These are phyloP conservation scores for Suillus subaureus DNA, from an alignment of 768 basidiomycete species.

Conservation along the genomic window DNA sequence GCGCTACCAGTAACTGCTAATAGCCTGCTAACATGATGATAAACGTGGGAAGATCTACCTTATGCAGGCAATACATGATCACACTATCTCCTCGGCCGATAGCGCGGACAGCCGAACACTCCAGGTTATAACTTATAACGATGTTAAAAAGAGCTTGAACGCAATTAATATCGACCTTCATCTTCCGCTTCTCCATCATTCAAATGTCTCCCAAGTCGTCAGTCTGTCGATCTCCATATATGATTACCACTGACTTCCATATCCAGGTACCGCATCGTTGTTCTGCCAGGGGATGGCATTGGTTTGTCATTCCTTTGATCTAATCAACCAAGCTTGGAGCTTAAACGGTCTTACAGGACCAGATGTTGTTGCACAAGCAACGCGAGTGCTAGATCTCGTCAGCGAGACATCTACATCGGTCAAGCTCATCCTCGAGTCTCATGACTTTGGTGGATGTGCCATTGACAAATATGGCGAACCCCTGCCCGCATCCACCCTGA, in stretches of 20 bases:
- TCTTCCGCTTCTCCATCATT: constrained; percentile 1
- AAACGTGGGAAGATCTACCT: constrained; percentile 9
- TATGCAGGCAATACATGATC: constrained; percentile 1
- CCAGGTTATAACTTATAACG: neutral
- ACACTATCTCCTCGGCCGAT: constrained; percentile 10
- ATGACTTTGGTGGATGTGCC: constrained; percentile 90
- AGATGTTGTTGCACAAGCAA: constrained; percentile 85
- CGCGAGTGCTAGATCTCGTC: constrained; percentile 77
- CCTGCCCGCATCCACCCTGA: constrained; percentile 79
- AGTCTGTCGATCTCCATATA: constrained; percentile 16
- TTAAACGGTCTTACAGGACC: constrained; percentile 58
- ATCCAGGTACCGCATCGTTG: constrained; percentile 79
- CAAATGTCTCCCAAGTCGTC: constrained; percentile 51
- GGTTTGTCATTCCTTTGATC: constrained; percentile 48
- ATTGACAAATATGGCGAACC: constrained; percentile 90
- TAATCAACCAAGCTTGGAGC: neutral
- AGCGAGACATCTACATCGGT: constrained; percentile 63
- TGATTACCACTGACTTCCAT: constrained; percentile 8
- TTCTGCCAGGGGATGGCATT: constrained; percentile 97
- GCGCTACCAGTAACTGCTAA: neutral
- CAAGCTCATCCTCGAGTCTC: constrained; percentile 70
- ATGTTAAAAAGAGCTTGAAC: neutral
- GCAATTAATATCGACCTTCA: constrained; percentile 2
- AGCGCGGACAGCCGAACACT: neutral
- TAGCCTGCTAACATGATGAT: neutral